Evolutionary conservation across 208 protist species (phyloP).

Genomic region (Crithidia thermophila): DNA sequence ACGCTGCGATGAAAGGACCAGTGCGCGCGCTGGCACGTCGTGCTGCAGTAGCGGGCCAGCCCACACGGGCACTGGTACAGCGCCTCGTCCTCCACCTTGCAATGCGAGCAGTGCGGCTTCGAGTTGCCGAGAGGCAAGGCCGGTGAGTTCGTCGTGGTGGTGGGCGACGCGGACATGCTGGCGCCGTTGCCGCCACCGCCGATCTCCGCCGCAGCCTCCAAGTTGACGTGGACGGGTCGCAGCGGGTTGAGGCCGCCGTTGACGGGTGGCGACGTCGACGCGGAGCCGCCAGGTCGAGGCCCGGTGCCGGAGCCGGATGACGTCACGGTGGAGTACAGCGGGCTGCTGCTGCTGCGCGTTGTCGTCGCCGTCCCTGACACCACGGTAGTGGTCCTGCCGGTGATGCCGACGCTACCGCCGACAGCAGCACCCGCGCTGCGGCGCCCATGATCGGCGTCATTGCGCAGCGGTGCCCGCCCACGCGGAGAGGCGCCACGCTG

Average conservation of each 20-base stretch:
- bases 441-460: neutral
- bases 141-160: neutral
- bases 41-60: slow-evolving; percentile 42
- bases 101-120: slow-evolving; percentile 16
- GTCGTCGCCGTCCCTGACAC: too few species aligned
- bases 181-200: neutral
- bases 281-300: neutral
- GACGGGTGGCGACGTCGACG: neutral
- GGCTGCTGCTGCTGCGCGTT: neutral
- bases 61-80: slow-evolving; percentile 48
- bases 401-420: neutral
- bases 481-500: neutral
- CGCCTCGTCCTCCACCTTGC: slow-evolving; percentile 21
- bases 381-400: too few species aligned
- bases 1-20: slow-evolving; percentile 40
- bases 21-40: slow-evolving; percentile 45
- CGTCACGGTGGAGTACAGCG: neutral
- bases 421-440: too few species aligned
- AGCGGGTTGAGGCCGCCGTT: neutral
- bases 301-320: neutral
- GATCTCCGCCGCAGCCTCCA: neutral
- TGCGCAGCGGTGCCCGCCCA: neutral
- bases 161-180: neutral
- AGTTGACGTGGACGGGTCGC: neutral
- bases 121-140: neutral